Base-by-base conservation (phyloP, 1,139 yeast genomes). In the Protomyces inouyei region DNA sequence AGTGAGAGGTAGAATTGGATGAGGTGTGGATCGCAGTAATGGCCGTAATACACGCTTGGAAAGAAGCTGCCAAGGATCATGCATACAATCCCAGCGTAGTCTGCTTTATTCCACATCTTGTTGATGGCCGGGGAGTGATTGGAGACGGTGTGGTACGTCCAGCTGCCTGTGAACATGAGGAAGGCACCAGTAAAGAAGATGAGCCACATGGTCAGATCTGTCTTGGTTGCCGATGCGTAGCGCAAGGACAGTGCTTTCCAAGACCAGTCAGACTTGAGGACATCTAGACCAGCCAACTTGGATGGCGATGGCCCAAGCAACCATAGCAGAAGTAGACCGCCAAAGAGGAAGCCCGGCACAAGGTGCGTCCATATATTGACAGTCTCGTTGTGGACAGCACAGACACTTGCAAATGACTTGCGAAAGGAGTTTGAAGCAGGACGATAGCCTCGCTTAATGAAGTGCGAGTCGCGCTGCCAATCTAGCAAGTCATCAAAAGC, bases 381-480 rank as follows among this genome's bases (percentile, higher is more conserved):
- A 0, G 95, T 78, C 73, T 91, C 97, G 71, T 91, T 91, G 75
- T 91, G 96, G n/a, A 88, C 68, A 69, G 85, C 87, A 21, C 81
- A 74, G 52, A 91, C 76, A 3, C 93, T 85, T 32, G 76, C 71
- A 9, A 85, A 69, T 67, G 90, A 85, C 54, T 75, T 77, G 43
- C 66, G 68, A 64, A 78, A 80, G 63, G 88, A 85, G 55, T 76
- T 74, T 0, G 95, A 86, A 65, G 84, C 88, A 55, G 78, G 79
- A n/a, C 91, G 89, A 72, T 91, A 91, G 1, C 96, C 95, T 0
- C 84, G 76, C 37, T 79, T 74, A 53, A 91, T 90, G 73, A 75
- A 88, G 70, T 88, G 91, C 72, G 92, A 92, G 72, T 92, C 97
- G 70, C 82, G 80, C 72, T 88, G 96, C 97, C 97, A 91, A 6